Base-by-base conservation (phyloP, 2,329 filamentous ascomycete species). In the Botryotinia convoluta region DNA sequence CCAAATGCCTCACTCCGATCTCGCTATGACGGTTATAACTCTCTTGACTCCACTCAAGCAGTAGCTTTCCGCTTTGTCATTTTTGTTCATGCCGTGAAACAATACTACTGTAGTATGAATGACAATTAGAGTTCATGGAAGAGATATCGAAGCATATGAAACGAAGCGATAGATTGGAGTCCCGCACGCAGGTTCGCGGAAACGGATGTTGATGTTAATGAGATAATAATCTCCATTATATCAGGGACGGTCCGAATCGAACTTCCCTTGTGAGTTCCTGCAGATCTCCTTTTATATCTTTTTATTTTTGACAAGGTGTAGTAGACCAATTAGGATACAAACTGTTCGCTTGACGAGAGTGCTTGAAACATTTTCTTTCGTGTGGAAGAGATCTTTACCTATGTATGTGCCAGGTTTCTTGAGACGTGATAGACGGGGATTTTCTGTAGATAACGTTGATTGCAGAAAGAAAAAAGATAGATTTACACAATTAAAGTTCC, bases 291-390 rank as follows among this genome's bases (percentile, higher is more conserved):
- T 57, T 51, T 51, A n/a, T 37, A 37, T 51, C 32, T 67, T 37
- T 51, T 26, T 7, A 18, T 57, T 29, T 29, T 67, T 37, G 44
- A 26, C 26, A 51, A 51, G 32, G 45, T 32, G 10, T 64, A 12
- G 22, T 14, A 32, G 18, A 32, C 62, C 42, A 35, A 63, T 63
- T 5, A 44, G 42, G n/a, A 29, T 45, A 45, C 22, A 20, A 10
- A 1, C 45, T 37, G 8, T 39, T 67, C 8, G 12, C 5, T 39
- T 29, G 20, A 32, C 45, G 6, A 57, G 48, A 68, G 48, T n/a
- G 37, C 26, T 39, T 68, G 64, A 68, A 57, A 54, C 64, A 54
- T 57, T 68, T 68, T 48, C 57, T 42, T 37, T 57, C 64, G 45
- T 42, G 45, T 35, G 35, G 64, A 39, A 57, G 32, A 57, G 14